phyloP scores from a whole-genome alignment of 306 rosid species.

The Spatholobus suberectus region DNA sequence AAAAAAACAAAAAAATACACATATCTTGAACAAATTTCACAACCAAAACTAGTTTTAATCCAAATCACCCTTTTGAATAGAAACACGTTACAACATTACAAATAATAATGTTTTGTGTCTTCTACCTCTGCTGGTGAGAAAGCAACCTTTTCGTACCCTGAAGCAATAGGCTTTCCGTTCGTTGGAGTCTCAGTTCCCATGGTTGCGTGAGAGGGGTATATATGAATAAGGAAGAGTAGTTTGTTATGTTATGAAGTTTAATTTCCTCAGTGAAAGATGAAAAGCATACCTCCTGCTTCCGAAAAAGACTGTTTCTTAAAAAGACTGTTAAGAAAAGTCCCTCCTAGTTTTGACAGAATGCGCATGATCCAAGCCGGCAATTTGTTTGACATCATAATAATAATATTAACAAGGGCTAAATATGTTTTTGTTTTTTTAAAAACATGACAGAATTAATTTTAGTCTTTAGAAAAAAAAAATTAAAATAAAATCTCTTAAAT shows the following conservation, averaged over 20 bases:
- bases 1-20: not conserved
- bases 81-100: not conserved
- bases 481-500: too few relatives aligned
- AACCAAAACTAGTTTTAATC: not conserved
- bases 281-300: not conserved
- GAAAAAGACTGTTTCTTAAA: constrained; percentile 38
- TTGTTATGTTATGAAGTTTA: too few relatives aligned
- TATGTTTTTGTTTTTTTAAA: too few relatives aligned
- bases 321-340: constrained; percentile 37
- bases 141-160: not conserved
- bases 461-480: too few relatives aligned
- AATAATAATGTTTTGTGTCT: not conserved
- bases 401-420: too few relatives aligned
- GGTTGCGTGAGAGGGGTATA: not conserved
- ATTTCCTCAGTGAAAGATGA: not conserved
- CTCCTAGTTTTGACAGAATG: not conserved
- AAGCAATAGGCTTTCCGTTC: not conserved
- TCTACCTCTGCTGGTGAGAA: constrained; percentile 21
- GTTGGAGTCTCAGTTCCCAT: constrained; percentile 17
- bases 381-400: not conserved
- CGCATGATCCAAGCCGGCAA: constrained; percentile 22
- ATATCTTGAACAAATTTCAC: not conserved
- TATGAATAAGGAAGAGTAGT: not conserved
- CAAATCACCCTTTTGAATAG: not conserved
- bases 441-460: too few relatives aligned